phyloP scores from a whole-genome alignment of 768 basidiomycete species.

The Strobilomyces dryophilus region DNA sequence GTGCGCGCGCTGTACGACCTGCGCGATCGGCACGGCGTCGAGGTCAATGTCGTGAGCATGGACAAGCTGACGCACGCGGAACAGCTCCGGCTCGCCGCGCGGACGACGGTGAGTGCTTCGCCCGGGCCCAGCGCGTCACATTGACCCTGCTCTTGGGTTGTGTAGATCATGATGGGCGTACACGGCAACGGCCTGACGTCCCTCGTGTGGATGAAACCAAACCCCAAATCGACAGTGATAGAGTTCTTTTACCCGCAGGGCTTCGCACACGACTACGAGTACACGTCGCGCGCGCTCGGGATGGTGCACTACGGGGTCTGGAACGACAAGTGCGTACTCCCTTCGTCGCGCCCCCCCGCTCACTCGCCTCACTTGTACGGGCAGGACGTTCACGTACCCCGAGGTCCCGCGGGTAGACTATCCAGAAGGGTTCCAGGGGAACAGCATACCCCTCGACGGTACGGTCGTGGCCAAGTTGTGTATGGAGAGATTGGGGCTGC shows the following conservation, averaged over 20 bases:
- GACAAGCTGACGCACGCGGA: constrained; percentile 77
- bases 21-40: constrained; percentile 69
- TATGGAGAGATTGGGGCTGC: constrained; percentile 43
- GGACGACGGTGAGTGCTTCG: constrained; percentile 69
- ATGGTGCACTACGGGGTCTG: constrained; percentile 86
- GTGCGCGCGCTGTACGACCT: constrained; percentile 71
- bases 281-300: constrained; percentile 74
- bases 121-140: not conserved
- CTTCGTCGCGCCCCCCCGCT: not conserved
- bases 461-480: constrained; percentile 59
- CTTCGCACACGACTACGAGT: constrained; percentile 85
- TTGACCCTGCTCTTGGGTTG: not conserved
- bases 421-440: constrained; percentile 88
- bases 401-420: constrained; percentile 64
- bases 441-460: constrained; percentile 80
- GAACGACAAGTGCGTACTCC: constrained; percentile 53
- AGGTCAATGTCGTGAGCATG: constrained; percentile 84
- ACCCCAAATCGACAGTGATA: constrained; percentile 78
- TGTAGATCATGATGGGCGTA: constrained; percentile 89
- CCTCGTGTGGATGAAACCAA: constrained; percentile 89
- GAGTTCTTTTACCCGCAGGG: constrained; percentile 87
- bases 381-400: constrained; percentile 71
- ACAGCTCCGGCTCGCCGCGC: constrained; percentile 74
- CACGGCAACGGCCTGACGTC: constrained; percentile 91
- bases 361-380: no score